phyloP scores from a whole-genome alignment of 768 basidiomycete species.

The Rhizopogon vulgaris region DNA sequence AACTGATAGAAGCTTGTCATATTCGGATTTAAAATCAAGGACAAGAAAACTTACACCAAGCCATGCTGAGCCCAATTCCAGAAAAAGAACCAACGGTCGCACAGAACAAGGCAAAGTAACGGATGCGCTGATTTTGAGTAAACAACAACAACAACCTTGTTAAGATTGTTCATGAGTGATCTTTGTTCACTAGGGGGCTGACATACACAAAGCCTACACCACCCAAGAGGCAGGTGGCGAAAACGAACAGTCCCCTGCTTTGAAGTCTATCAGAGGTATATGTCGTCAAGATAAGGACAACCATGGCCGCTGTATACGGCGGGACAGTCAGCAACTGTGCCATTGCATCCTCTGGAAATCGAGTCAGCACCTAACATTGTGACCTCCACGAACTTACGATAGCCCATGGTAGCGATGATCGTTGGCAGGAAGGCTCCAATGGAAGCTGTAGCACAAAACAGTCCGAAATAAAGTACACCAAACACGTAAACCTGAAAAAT shows the following conservation, averaged over 20 bases:
- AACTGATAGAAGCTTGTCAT: conserved; percentile 26
- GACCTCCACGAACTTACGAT: conserved; percentile 35
- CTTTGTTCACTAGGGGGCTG: conserved; percentile 40
- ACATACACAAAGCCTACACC: conserved; percentile 41
- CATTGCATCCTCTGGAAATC: conserved; percentile 46
- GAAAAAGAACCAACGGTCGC: conserved; percentile 66
- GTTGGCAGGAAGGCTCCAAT: conserved; percentile 73
- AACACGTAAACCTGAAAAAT: conserved; percentile 33
- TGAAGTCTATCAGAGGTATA: conserved; percentile 56
- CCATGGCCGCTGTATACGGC: conserved; percentile 60
- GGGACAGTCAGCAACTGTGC: conserved; percentile 68
- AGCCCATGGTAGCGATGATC: conserved; percentile 61
- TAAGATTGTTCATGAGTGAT: conserved; percentile 35
- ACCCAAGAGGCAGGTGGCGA: conserved; percentile 13
- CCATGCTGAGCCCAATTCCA: conserved; percentile 57
- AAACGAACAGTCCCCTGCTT: conserved; percentile 35
- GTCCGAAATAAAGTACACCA: conserved; percentile 63
- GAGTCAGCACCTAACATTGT: neutral
- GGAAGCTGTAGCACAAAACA: conserved; percentile 61
- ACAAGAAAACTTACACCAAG: conserved; percentile 55
- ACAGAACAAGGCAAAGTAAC: conserved; percentile 66
- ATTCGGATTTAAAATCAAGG: neutral
- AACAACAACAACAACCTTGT: conserved; percentile 41
- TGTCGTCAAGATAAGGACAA: conserved; percentile 45
- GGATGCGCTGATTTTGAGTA: conserved; percentile 42